These are phyloP conservation scores for Oemleria cerasiformis DNA, from an alignment of 306 rosid genomes.

Conservation along the genomic window DNA sequence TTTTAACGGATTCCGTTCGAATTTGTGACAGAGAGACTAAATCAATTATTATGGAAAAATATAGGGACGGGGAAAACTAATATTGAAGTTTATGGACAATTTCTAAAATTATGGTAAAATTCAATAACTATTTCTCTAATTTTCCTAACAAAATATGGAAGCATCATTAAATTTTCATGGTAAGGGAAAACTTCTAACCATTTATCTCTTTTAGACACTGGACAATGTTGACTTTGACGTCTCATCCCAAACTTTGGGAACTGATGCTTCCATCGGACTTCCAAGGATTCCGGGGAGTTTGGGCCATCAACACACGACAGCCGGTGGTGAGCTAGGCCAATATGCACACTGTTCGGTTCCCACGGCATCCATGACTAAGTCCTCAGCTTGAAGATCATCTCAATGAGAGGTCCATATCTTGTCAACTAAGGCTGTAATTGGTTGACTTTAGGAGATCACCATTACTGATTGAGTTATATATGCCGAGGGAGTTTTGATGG, in stretches of 20 bases:
- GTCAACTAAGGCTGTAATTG: too few relatives aligned
- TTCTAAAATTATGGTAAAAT: too few relatives aligned
- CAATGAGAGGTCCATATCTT: not conserved
- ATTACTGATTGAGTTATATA: not conserved
- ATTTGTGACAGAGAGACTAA: too few relatives aligned
- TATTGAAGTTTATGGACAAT: too few relatives aligned
- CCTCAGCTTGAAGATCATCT: slow-evolving; percentile 1
- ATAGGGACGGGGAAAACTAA: too few relatives aligned
- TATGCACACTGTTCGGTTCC: not conserved
- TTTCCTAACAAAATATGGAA: too few relatives aligned
- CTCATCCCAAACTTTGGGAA: slow-evolving; percentile 5
- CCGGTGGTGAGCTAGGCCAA: not conserved
- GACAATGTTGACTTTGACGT: slow-evolving; percentile 26
- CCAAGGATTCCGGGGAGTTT: slow-evolving; percentile 1
- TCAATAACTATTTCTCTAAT: too few relatives aligned
- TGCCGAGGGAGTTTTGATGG: not conserved
- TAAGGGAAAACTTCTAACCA: not conserved
- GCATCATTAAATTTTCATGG: not conserved
- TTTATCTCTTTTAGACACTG: slow-evolving; percentile 19
- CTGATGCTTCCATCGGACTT: slow-evolving; percentile 8
- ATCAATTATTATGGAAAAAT: too few relatives aligned
- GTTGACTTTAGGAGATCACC: not conserved
- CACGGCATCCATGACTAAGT: not conserved
- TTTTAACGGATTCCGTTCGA: too few relatives aligned
- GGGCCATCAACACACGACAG: not conserved